Base-by-base conservation (phyloP, 768 basidiomycete genomes). In the Crucibulum laeve region DNA sequence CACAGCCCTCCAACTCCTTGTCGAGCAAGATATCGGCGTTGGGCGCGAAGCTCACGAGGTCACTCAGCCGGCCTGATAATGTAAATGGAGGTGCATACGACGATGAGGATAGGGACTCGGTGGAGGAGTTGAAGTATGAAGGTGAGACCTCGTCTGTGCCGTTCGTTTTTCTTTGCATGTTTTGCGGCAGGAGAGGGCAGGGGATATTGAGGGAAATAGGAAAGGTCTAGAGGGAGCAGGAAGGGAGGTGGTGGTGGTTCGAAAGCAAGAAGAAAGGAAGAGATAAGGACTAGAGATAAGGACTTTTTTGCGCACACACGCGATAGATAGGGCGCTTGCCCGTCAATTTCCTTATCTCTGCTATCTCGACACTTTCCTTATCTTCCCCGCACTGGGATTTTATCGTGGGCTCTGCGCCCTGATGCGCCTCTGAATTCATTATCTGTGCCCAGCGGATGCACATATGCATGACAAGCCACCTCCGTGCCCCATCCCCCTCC, bases 11-110 rank as follows among this genome's bases (percentile, higher is more conserved):
- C 28, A 30, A 30, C 11, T 30, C 44, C 36, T 37, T 49, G 7
- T 22, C 42, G 4, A 43, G 35, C 30, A 46, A 49, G 32, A 52
- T 55, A 24, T 45, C 51, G 4, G 51, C 53, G 1, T n/a, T 55
- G 1, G 53, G 53, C 14, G 53, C 51, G 4, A 43, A 45, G 18
- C 25, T 55, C n/a, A 38, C 33, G 11, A 39, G 53, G 17, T 44
- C 48, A 11, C 41, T 54, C 15, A 47, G 35, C 36, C 22, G 37
- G n/a, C 23, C 25, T n/a, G 41, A 42, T 8, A 19, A 11, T 13
- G 18, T 15, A 10, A 18, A 32, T n/a, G 14, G 5, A 7, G 22
- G n/a, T 4, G 42, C 44, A 15, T 38, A 40, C 4, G 48, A 49
- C 10, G 43, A 42, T 30, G 13, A 36, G 3, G 45, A 42, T 34